A percentile compares a stretch with the other conserved stretches of the same genome.
These are phyloP conservation scores for Penicillium paxilli DNA, from an alignment of 495 filamentous ascomycete genomes.

Conservation along the genomic window DNA sequence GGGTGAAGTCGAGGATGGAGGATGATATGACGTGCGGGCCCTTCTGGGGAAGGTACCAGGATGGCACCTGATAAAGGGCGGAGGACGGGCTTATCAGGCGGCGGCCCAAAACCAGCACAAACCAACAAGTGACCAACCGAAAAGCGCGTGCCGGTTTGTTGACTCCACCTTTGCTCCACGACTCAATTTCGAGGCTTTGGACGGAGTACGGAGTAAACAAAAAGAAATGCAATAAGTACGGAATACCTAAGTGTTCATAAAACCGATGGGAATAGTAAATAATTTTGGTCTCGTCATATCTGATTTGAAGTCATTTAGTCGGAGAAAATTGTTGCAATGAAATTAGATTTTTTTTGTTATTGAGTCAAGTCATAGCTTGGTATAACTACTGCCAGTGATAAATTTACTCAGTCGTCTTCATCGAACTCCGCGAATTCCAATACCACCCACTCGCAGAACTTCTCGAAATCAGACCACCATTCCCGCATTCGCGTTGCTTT, in stretches of 20 bases:
- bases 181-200: neutral
- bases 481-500: constrained; percentile 72
- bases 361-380: too few species aligned
- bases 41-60: too few species aligned
- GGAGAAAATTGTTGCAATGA: too few species aligned
- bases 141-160: neutral
- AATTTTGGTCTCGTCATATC: too few species aligned
- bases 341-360: too few species aligned
- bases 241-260: too few species aligned
- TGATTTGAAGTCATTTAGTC: too few species aligned
- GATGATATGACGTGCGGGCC: constrained; percentile 28
- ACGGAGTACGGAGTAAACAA: too few species aligned
- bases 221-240: too few species aligned
- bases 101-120: constrained; percentile 17
- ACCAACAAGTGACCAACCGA: neutral
- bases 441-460: constrained; percentile 90
- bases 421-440: constrained; percentile 70
- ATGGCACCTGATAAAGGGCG: constrained; percentile 31
- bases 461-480: constrained; percentile 81
- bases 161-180: neutral
- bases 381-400: too few species aligned
- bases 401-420: constrained; percentile 33
- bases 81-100: constrained; percentile 37
- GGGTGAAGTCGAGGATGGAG: constrained; percentile 8
- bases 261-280: too few species aligned